These are phyloP conservation scores for Suhomyces prunicola DNA, from an alignment of 805 yeast genomes.

Conservation along the genomic window DNA sequence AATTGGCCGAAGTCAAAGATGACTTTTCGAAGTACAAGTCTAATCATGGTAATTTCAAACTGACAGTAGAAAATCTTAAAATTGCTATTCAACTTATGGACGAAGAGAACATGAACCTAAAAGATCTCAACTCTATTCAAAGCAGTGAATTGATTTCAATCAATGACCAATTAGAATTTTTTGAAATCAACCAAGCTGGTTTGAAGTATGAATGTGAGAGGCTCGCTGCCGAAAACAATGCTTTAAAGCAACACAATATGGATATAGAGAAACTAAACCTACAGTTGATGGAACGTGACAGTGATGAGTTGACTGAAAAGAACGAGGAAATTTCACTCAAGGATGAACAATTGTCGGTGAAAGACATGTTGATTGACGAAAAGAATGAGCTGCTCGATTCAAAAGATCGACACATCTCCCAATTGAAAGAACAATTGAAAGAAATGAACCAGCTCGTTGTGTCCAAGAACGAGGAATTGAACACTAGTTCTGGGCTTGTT, in stretches of 20 bases:
- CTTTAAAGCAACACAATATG: background rate
- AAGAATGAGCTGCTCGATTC: constrained; percentile 4
- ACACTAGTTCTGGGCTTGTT: background rate
- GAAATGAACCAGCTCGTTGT: background rate
- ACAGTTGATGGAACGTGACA: constrained; percentile 4
- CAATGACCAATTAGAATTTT: constrained; percentile 7
- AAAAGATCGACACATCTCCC: constrained; percentile 3
- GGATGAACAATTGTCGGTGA: background rate
- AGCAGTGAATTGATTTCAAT: constrained; percentile 4
- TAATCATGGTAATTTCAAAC: constrained; percentile 5
- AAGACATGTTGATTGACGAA: constrained; percentile 1
- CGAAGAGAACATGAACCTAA: constrained; percentile 9
- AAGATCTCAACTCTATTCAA: constrained; percentile 7
- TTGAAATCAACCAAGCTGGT: constrained; percentile 5
- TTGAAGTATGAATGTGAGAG: constrained; percentile 7
- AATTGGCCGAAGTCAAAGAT: constrained; percentile 8
- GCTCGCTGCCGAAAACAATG: constrained; percentile 3
- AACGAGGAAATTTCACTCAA: constrained; percentile 3
- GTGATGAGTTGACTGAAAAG: constrained; percentile 8
- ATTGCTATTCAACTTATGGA: constrained; percentile 1
- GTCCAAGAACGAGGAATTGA: background rate
- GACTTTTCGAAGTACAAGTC: constrained; percentile 10
- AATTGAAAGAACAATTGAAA: background rate
- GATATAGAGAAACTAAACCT: constrained; percentile 2
- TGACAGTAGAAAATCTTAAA: constrained; percentile 3